A percentile compares a stretch with the other conserved stretches of the same genome.
These are phyloP conservation scores for Cercospora sp. DNA, from an alignment of 2,329 filamentous ascomycete species.

Conservation along the genomic window DNA sequence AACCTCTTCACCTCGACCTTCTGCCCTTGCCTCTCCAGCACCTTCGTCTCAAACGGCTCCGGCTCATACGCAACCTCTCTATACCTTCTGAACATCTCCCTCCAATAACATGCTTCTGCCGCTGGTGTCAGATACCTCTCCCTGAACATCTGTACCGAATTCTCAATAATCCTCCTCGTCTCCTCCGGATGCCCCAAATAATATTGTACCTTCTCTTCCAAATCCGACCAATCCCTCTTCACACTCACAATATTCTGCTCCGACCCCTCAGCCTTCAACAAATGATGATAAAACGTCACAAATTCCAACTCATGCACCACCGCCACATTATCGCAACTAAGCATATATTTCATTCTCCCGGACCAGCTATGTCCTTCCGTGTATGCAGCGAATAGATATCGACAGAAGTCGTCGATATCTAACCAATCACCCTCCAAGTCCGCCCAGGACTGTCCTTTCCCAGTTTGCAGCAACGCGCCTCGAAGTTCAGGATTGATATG, in stretches of 20 bases:
- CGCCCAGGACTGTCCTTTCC: slow-evolving; percentile 8
- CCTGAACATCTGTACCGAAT: slow-evolving; percentile 51
- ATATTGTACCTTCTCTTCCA: slow-evolving; percentile 42
- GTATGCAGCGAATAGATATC: slow-evolving; percentile 26
- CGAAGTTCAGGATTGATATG: slow-evolving; percentile 24
- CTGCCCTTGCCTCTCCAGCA: not conserved
- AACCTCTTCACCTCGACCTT: slow-evolving; percentile 6
- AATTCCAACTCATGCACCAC: slow-evolving; percentile 27
- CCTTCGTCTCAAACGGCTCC: slow-evolving; percentile 8
- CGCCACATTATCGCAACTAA: slow-evolving; percentile 22
- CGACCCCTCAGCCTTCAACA: slow-evolving; percentile 25
- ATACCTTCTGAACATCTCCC: slow-evolving; percentile 27
- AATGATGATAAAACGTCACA: slow-evolving; percentile 23
- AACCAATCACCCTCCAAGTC: slow-evolving; percentile 11
- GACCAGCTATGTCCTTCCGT: slow-evolving; percentile 28
- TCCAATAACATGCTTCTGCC: slow-evolving; percentile 29
- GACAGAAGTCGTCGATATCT: slow-evolving; percentile 23
- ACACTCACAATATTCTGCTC: slow-evolving; percentile 33
- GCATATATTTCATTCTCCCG: slow-evolving; percentile 29
- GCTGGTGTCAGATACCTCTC: slow-evolving; percentile 50
- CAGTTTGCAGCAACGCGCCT: not conserved
- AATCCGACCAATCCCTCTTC: slow-evolving; percentile 46
- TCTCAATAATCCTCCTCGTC: slow-evolving; percentile 51
- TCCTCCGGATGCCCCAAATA: slow-evolving; percentile 42
- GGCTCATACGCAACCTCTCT: slow-evolving; percentile 22